phyloP scores from a whole-genome alignment of 495 filamentous ascomycete genomes.

The Annulohypoxylon maeteangense region DNA sequence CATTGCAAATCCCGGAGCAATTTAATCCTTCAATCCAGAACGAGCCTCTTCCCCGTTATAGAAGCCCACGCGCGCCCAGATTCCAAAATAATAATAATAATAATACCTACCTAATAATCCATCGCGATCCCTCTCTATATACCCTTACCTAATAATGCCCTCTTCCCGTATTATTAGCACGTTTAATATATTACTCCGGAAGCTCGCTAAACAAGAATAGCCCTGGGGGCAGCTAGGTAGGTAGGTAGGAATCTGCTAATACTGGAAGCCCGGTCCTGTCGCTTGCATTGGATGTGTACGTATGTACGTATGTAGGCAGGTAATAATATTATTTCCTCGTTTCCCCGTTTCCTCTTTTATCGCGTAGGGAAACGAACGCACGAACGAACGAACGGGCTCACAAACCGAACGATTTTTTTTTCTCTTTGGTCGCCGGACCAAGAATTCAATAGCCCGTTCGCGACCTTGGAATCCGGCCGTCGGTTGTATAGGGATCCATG shows the following conservation, averaged over 20 bases:
- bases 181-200: neutral
- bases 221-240: too few relatives aligned
- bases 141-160: neutral
- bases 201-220: slow-evolving; percentile 27
- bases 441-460: neutral
- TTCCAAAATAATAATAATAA: too few relatives aligned
- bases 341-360: too few relatives aligned
- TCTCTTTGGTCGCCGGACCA: neutral
- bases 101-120: too few relatives aligned
- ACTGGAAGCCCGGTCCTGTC: neutral
- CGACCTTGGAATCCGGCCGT: neutral
- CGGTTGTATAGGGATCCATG: neutral
- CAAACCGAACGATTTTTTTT: too few relatives aligned
- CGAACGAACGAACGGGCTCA: too few relatives aligned
- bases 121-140: slow-evolving; percentile 29
- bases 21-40: slow-evolving; percentile 39
- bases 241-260: neutral
- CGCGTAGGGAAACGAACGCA: too few relatives aligned
- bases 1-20: slow-evolving; percentile 30
- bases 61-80: slow-evolving; percentile 19
- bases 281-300: too few relatives aligned
- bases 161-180: slow-evolving; percentile 18
- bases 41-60: slow-evolving; percentile 10
- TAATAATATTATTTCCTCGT: too few relatives aligned
- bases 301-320: too few relatives aligned